These are phyloP conservation scores for Trichosphaerium sp. DNA, from an alignment of 78 protist genomes.

Conservation along the genomic window DNA sequence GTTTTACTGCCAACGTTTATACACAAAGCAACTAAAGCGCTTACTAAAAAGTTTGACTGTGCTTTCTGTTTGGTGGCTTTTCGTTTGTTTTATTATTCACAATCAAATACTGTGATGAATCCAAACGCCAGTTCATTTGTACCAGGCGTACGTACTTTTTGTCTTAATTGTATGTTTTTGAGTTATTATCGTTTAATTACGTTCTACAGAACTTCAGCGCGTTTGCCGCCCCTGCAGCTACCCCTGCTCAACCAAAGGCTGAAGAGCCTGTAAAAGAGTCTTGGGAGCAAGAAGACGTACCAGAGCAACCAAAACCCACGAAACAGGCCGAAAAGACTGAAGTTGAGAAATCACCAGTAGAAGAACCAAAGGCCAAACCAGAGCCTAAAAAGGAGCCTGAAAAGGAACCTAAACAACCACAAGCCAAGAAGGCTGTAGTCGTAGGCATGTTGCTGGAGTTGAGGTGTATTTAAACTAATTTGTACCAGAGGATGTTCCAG, in stretches of 20 bases:
- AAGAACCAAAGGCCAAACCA: neutral
- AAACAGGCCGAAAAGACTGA: neutral
- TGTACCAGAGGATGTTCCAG: too few species aligned
- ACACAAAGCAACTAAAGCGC: too few species aligned
- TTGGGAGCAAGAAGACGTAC: neutral
- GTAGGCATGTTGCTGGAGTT: neutral
- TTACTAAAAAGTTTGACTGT: too few species aligned
- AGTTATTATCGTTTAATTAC: too few species aligned
- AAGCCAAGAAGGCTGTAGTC: neutral
- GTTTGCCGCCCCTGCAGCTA: neutral
- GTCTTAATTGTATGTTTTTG: neutral
- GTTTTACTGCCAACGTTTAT: too few species aligned
- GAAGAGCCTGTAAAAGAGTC: neutral
- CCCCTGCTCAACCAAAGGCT: neutral
- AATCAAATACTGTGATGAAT: neutral
- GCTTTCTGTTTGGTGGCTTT: too few species aligned
- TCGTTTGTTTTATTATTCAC: neutral
- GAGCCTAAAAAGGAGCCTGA: neutral
- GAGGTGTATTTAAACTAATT: too few species aligned
- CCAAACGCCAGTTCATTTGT: conserved; percentile 4
- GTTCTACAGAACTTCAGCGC: too few species aligned
- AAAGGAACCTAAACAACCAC: neutral
- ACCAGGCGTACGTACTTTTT: neutral
- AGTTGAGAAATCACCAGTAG: neutral
- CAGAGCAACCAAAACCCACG: neutral